Base-by-base conservation (phyloP, 108 stramenopile genomes). In the Aurantiochytrium sp. region DNA sequence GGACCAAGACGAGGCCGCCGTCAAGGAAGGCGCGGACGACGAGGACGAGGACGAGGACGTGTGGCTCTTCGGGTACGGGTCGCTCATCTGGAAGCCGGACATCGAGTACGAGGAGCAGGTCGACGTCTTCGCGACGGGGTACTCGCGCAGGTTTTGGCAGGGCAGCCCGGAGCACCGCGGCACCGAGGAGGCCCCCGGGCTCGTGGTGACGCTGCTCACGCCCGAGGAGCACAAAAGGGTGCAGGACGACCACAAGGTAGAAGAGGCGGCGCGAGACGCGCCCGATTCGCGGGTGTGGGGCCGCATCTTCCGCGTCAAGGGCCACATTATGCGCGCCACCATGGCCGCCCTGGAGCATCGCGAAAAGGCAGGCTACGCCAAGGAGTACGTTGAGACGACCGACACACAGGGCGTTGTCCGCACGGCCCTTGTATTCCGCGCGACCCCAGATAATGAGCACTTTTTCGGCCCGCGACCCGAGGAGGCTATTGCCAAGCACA, bases 111-210 rank as follows among this genome's bases (percentile, higher is more conserved):
- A 52, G 8, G 85, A 85, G 85, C 24, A 34, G 8, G 17, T n/a
- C 10, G 48, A 85, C 50, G 85, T 27, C 8, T 85, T 24, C 52
- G 52, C 24, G 31, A 27, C 5, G 10, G 85, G 85, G 21, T 85
- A 53, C 52, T 27, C 27, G 32, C 85, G 85, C 27, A 24, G 85
- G n/a, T 85, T 85, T 22, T 85, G 85, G 85, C 85, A 85, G 48
- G 52, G 85, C 50, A 85, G 85, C 85, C 85, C 85, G 19, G 85
- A 85, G 48, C 85, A 85, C 31, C 48, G 85, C 32, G 85, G 85
- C 19, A 50, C 48, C 34, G 27, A 50, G 50, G 85, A 85, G 8
- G n/a, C 85, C 52, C 85, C 48, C 8, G 85, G 85, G 4, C n/a
- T 24, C 1, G 85, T 85, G n/a, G 85, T 85, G 52, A 85, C 85